phyloP scores from a whole-genome alignment of 495 filamentous ascomycete species.

The Aspergillus conjunctus region DNA sequence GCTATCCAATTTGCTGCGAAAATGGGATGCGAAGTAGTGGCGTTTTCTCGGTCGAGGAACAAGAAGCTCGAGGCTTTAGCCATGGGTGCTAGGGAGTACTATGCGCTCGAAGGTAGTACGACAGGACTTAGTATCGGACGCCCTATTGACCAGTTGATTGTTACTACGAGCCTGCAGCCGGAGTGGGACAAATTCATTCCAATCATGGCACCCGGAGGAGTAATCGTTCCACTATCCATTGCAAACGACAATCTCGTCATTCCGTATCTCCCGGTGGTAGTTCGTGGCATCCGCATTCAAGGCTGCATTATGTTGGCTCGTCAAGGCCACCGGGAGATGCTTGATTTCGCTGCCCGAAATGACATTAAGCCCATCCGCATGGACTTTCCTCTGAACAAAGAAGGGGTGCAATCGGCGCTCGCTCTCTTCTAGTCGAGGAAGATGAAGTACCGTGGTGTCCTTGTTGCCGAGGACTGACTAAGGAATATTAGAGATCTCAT shows the following conservation, averaged over 20 bases:
- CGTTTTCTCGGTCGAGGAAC: conserved; percentile 56
- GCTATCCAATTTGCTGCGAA: conserved; percentile 65
- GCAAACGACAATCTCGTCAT: conserved; percentile 53
- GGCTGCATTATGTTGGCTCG: conserved; percentile 55
- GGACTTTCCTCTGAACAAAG: conserved; percentile 57
- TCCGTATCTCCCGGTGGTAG: conserved; percentile 56
- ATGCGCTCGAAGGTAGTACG: conserved; percentile 43
- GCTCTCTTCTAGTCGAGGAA: conserved; percentile 55
- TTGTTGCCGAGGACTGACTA: no score
- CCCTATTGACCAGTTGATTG: conserved; percentile 47
- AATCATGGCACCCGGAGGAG: no score
- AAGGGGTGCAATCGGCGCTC: conserved; percentile 56
- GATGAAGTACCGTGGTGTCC: conserved; percentile 61
- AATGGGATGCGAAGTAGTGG: conserved; percentile 64
- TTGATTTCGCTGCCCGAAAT: conserved; percentile 58
- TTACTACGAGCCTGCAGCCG: conserved; percentile 49
- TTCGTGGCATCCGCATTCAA: conserved; percentile 51
- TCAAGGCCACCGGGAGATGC: conserved; percentile 55
- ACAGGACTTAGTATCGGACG: conserved; percentile 38
- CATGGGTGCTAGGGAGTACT: conserved; percentile 54
- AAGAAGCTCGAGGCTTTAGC: conserved; percentile 60
- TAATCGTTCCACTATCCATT: no score
- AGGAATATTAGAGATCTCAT: no score
- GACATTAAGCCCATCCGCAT: conserved; percentile 57
- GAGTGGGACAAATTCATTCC: conserved; percentile 42